Conservation (phyloP, 495 filamentous ascomycete species). For the Aspergillus steynii region DNA sequence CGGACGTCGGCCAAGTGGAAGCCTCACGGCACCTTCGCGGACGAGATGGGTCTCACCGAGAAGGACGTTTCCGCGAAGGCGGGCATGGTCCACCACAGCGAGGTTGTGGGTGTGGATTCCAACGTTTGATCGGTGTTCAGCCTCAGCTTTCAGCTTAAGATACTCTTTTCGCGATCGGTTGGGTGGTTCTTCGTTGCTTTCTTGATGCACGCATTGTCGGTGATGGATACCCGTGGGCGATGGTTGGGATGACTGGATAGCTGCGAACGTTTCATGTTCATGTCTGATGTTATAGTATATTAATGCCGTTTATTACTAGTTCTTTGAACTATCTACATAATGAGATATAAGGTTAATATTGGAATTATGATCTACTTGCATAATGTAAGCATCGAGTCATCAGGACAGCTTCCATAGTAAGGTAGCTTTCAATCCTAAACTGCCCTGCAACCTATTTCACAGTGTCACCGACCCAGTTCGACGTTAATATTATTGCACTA, state of each 20-base stretch:
- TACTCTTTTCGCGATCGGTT: not conserved
- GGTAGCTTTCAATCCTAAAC: no score
- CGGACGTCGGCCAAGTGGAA: conserved; percentile 75
- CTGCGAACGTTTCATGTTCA: not conserved
- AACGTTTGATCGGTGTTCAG: not conserved
- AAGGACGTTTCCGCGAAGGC: conserved; percentile 36
- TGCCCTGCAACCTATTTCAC: no score
- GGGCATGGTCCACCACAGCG: conserved; percentile 27
- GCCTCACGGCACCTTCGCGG: conserved; percentile 70
- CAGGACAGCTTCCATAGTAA: no score
- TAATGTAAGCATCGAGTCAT: no score
- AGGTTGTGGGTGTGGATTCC: conserved; percentile 16
- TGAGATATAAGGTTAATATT: no score
- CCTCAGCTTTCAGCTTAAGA: not conserved
- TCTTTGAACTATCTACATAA: not conserved
- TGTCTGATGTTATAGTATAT: not conserved
- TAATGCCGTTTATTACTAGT: not conserved
- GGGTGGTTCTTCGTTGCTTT: not conserved
- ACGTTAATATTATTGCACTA: no score
- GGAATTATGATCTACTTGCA: no score
- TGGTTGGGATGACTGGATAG: not conserved
- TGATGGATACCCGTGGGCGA: not conserved
- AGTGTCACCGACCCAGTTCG: no score
- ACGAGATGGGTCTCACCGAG: conserved; percentile 59
- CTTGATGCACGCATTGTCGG: not conserved